Base-by-base conservation (phyloP, 228 moss, liverwort and hornwort species). In the Sphagnum magellanicum region DNA sequence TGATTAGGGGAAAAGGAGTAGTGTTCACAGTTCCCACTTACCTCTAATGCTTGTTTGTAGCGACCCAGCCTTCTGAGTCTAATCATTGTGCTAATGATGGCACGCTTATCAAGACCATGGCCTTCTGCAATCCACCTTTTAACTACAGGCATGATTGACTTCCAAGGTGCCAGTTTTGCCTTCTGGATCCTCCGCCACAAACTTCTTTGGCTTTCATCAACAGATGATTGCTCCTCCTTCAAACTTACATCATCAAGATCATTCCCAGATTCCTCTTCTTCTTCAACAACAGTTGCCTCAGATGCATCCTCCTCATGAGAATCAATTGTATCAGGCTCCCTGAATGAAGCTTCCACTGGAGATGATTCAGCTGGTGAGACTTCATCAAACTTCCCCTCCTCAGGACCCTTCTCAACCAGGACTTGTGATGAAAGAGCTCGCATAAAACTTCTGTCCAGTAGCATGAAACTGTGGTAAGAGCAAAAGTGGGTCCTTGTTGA, bases 1-100 rank as follows among this genome's bases (percentile, higher is more conserved):
- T 32, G 32, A 32, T 32, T 55, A 55, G 55, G 55, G 12, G 55
- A 55, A 8, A 8, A 55, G 12, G 12, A 55, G 1, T 3, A 12
- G 8, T 55, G 55, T 10, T 9, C 49, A 50, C 5, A 61, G 1
- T 9, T 10, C 15, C 1, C 58, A 67, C 70, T 72, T 5, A 88
- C 88, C 88, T 84, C 88, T 70, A 82, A 6, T 51, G 82, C 84
- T 75, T 88, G 88, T 72, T 73, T 85, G 71, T 79, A 85, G 14
- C 85, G 85, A 67, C 67, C 72, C 15, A 76, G 74, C 58, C 85
- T 79, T 74, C 82, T 78, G 48, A 88, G 84, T 50, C 84, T 78
- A 65, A 79, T 76, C 63, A 88, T 60, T n/a, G 74, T 61, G n/a
- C 76, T 74, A 50, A 88, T 78, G 50, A 85, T 68, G 13, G 76